Evolutionary conservation across 257 asterid species (phyloP).

Genomic region (Solanum corneliomulleri): DNA sequence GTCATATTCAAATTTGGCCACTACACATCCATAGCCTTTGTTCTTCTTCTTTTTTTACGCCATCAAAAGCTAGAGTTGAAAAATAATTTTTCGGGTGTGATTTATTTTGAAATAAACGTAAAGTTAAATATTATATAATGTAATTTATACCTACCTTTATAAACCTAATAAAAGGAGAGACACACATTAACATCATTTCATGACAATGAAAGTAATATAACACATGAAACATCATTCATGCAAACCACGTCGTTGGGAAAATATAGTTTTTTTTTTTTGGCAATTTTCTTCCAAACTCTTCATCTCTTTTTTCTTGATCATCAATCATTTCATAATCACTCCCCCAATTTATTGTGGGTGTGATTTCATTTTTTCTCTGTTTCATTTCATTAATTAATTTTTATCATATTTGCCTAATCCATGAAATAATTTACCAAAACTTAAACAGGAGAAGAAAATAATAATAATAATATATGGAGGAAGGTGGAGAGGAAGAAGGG

Average conservation of each 20-base stretch:
- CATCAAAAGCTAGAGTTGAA: too few species aligned
- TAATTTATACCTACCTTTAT: neutral
- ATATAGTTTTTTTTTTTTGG: neutral
- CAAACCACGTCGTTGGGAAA: neutral
- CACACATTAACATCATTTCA: neutral
- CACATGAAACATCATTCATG: neutral
- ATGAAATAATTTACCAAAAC: neutral
- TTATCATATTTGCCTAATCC: neutral
- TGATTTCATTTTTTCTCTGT: neutral
- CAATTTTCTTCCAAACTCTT: neutral
- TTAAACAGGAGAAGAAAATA: neutral
- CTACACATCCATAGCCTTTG: too few species aligned
- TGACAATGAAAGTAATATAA: neutral
- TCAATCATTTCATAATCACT: neutral
- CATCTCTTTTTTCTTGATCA: neutral
- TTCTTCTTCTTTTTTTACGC: too few species aligned
- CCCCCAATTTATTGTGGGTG: neutral
- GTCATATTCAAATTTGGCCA: too few species aligned
- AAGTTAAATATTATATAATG: too few species aligned
- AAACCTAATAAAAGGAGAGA: neutral
- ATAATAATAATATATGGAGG: slow-evolving; percentile 1
- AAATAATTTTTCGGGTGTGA: too few species aligned
- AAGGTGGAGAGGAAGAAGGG: slow-evolving; percentile 10
- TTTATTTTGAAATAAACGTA: too few species aligned
- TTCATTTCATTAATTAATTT: neutral